Evolutionary conservation across 2,329 filamentous ascomycete species (phyloP), one percentile per base, ranked within the genome.

Genomic region (Neofusicoccum parvum): DNA sequence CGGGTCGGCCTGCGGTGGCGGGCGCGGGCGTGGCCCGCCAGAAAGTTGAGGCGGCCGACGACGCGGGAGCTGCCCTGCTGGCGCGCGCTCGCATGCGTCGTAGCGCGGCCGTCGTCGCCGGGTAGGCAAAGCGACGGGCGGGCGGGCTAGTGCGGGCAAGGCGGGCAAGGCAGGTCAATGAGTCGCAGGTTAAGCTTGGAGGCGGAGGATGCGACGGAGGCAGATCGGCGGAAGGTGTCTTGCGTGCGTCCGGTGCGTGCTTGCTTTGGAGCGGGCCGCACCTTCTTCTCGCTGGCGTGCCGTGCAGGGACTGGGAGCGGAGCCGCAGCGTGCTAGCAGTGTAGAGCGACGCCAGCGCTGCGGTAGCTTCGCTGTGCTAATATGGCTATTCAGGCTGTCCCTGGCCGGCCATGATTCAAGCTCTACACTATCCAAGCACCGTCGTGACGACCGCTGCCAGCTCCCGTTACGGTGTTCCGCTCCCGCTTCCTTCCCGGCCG

Each of bases 301-400:
- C 41, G 41, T n/a, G 34, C 50, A 53, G 15, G 50, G 50, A 53
- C 50, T 37, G 34, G 50, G 50, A 37, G 50, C 50, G 50, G 50
- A 53, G 50, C 34, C 32, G 50, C 34, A 53, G 34, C 32, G 15
- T 53, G 48, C 48, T 51, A 51, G 48, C 48, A 51, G 23, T 36
- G 48, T 36, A 20, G 51, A 39, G 53, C 37, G 53, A 56, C 48
- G 53, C 53, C 36, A 56, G 37, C 37, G 37, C 36, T 34, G 53
- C 53, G 37, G 53, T 56, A 56, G 51, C 51, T 56, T 56, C 51
- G 20, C n/a, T 12, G 23, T 20, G 54, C 54, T 59, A 59, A 46
- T 46, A 48, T 48, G 10, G 15, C 27, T 59, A 14, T 45, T 59
- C 10, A 41, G 54, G 37, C 41, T 34, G 23, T 58, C 53, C 53